Evolutionary conservation across 129 eudicot species (phyloP).

Genomic region (Tagetes erecta): DNA sequence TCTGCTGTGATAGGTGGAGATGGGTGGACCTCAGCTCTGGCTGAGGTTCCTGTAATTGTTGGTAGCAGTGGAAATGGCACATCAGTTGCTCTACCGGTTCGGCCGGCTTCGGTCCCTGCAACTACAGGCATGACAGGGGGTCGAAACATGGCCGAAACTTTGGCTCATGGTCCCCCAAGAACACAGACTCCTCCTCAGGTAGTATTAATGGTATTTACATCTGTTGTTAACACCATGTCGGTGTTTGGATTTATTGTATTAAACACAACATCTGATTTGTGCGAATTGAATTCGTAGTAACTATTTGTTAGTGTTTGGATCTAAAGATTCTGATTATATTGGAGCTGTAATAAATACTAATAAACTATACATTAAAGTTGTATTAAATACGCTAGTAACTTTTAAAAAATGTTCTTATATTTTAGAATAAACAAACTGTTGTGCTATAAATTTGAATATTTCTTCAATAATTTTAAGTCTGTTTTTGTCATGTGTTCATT

Average conservation of each 20-base stretch:
- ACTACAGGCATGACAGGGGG: conserved; percentile 39
- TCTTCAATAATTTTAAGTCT: background rate
- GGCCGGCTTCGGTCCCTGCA: conserved; percentile 36
- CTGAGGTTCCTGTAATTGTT: conserved; percentile 75
- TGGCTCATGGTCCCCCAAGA: conserved; percentile 74
- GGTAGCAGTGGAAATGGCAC: conserved; percentile 43
- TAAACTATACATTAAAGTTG: background rate
- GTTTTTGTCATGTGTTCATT: background rate
- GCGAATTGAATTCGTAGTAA: background rate
- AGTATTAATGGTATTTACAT: background rate
- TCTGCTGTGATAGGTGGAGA: conserved; percentile 66
- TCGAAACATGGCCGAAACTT: conserved; percentile 93
- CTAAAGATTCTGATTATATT: background rate
- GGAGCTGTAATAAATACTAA: background rate
- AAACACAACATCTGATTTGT: background rate
- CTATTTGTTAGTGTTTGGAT: background rate
- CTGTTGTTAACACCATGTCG: background rate
- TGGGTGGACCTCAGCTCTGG: conserved; percentile 92
- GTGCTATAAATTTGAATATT: background rate
- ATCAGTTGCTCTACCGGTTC: conserved; percentile 33
- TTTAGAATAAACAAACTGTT: background rate
- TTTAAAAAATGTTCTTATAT: background rate
- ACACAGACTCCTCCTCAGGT: conserved; percentile 77
- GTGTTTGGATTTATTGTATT: background rate
- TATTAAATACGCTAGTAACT: background rate